Evolutionary conservation across 2,329 filamentous ascomycete genomes (phyloP).

Genomic region (Podosphaera xanthii): DNA sequence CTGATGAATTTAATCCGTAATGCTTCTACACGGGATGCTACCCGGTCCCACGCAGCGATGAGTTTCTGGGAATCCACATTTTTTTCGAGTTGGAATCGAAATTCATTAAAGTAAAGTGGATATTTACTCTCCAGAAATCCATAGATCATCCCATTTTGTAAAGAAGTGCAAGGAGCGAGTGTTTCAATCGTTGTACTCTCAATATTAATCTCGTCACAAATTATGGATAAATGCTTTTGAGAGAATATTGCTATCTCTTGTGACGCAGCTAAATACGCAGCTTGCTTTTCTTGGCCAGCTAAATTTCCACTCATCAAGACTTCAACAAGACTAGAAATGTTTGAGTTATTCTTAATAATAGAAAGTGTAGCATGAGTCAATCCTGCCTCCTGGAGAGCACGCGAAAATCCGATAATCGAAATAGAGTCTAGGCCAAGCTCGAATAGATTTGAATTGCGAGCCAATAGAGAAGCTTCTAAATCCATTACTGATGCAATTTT

Average conservation of each 20-base stretch:
- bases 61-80: conserved; percentile 26
- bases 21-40: conserved; percentile 33
- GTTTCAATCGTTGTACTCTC: conserved; percentile 36
- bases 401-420: conserved; percentile 49
- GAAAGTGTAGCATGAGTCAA: conserved; percentile 38
- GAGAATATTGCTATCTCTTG: conserved; percentile 20
- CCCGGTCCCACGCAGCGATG: conserved; percentile 30
- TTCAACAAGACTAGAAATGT: conserved; percentile 23
- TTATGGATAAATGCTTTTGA: conserved; percentile 11
- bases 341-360: conserved; percentile 39
- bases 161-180: conserved; percentile 59
- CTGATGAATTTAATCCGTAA: conserved; percentile 50
- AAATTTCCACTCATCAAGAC: conserved; percentile 10
- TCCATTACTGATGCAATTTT: conserved; percentile 23
- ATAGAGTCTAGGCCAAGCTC: conserved; percentile 79
- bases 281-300: conserved; percentile 4
- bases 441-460: conserved; percentile 47
- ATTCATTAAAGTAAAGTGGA: conserved; percentile 55
- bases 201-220: conserved; percentile 26
- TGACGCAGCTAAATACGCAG: conserved; percentile 16
- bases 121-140: conserved; percentile 33
- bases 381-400: conserved; percentile 37
- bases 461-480: conserved; percentile 18
- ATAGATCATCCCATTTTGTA: conserved; percentile 73
- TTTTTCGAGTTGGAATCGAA: conserved; percentile 32